phyloP scores from a whole-genome alignment of 768 basidiomycete species.

The Hydnum rufescens region DNA sequence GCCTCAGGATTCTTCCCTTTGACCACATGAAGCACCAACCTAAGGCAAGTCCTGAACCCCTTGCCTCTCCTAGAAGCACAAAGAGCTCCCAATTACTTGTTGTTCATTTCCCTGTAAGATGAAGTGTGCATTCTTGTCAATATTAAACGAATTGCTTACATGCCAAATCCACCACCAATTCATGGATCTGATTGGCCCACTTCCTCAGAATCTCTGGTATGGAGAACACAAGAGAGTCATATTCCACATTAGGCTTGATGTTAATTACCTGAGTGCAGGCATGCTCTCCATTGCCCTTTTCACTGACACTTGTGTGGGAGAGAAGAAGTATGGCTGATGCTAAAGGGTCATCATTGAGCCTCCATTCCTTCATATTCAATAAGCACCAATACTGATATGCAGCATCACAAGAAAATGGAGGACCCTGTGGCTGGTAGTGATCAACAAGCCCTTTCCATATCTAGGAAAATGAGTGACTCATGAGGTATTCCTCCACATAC shows the following conservation, averaged over 20 bases:
- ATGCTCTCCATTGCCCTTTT: not conserved
- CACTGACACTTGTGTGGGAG: not conserved
- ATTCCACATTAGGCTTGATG: not conserved
- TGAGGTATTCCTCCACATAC: too few species aligned
- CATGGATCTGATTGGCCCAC: slow-evolving; percentile 14
- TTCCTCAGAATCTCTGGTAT: slow-evolving; percentile 13
- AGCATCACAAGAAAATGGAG: slow-evolving; percentile 9
- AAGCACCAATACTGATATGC: slow-evolving; percentile 15
- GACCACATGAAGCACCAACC: slow-evolving; percentile 15
- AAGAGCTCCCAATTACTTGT: slow-evolving; percentile 11
- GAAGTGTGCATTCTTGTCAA: slow-evolving; percentile 19
- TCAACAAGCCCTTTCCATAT: not conserved
- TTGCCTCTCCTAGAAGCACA: slow-evolving; percentile 18
- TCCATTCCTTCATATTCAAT: slow-evolving; percentile 12
- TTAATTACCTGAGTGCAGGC: not conserved
- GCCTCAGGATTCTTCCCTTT: not conserved
- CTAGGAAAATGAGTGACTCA: not conserved
- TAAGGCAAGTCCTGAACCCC: slow-evolving; percentile 19
- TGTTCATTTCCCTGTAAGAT: slow-evolving; percentile 14
- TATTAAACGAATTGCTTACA: slow-evolving; percentile 13
- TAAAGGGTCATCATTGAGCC: slow-evolving; percentile 14
- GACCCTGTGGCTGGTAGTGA: slow-evolving; percentile 3
- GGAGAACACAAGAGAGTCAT: slow-evolving; percentile 13
- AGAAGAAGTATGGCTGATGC: slow-evolving; percentile 16
- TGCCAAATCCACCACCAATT: slow-evolving; percentile 18